A percentile compares a stretch with the other conserved stretches of the same genome.
These are phyloP conservation scores for Populus nigra DNA, from an alignment of 345 rosid species.

Conservation along the genomic window DNA sequence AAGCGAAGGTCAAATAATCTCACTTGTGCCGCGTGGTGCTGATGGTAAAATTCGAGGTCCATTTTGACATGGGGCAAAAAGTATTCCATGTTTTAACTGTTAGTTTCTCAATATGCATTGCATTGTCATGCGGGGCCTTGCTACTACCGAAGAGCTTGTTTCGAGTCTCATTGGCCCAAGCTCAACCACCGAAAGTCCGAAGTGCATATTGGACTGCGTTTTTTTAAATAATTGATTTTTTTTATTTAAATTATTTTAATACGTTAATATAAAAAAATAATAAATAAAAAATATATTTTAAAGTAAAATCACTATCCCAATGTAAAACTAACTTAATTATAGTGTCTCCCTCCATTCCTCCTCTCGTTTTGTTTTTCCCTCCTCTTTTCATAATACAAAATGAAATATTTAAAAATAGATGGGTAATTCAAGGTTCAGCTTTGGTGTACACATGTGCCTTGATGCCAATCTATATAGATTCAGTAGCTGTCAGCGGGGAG, in stretches of 20 bases:
- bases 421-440: background rate
- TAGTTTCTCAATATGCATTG: too few relatives aligned
- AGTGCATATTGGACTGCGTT: too few relatives aligned
- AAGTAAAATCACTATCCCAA: too few relatives aligned
- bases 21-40: too few relatives aligned
- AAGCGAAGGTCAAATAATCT: too few relatives aligned
- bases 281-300: too few relatives aligned
- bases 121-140: background rate
- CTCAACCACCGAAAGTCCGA: background rate
- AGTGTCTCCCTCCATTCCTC: background rate
- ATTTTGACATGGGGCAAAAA: background rate
- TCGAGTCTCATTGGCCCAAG: background rate
- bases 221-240: too few relatives aligned
- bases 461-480: too few relatives aligned
- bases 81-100: too few relatives aligned
- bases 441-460: background rate
- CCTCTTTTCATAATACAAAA: background rate
- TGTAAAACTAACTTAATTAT: too few relatives aligned
- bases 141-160: background rate
- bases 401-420: background rate
- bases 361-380: rapidly evolving
- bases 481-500: background rate
- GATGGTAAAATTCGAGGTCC: background rate
- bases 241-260: too few relatives aligned
- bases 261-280: too few relatives aligned